phyloP scores from a whole-genome alignment of 768 basidiomycete genomes.

The Cyathus striatus region DNA sequence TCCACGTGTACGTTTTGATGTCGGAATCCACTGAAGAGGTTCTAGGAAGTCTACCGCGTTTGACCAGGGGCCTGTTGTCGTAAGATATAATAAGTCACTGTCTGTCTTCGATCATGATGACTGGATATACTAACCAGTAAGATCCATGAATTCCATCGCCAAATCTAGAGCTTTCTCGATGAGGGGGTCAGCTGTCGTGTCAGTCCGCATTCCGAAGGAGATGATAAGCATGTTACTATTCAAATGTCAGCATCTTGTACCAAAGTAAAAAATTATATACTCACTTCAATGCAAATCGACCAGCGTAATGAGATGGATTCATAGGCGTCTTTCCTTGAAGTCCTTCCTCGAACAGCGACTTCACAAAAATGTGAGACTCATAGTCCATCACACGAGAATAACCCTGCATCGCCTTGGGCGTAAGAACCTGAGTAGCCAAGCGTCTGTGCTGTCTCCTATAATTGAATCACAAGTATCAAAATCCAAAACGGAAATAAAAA shows the following conservation, averaged over 20 bases:
- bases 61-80: constrained; percentile 32
- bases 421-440: constrained; percentile 27
- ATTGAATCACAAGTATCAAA: neutral
- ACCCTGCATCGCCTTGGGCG: constrained; percentile 23
- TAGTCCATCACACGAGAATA: constrained; percentile 29
- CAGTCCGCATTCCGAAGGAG: constrained; percentile 34
- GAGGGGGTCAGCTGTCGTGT: constrained; percentile 27
- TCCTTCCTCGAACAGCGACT: constrained; percentile 25
- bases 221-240: constrained; percentile 34
- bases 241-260: neutral
- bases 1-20: constrained; percentile 26
- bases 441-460: constrained; percentile 35
- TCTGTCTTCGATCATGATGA: too few relatives aligned
- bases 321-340: constrained; percentile 26
- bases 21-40: constrained; percentile 34
- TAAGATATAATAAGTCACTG: constrained; percentile 5
- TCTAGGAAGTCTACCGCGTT: constrained; percentile 40
- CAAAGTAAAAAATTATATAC: neutral
- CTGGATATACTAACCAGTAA: constrained; percentile 12
- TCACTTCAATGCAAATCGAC: constrained; percentile 25
- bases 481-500: neutral
- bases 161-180: constrained; percentile 28
- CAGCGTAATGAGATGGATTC: constrained; percentile 32
- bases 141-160: constrained; percentile 36
- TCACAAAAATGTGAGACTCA: constrained; percentile 32